A percentile compares a stretch with the other conserved stretches of the same genome.
These are phyloP conservation scores for Malassezia cuniculi DNA, from an alignment of 1,284 basidiomycete genomes.

Conservation along the genomic window DNA sequence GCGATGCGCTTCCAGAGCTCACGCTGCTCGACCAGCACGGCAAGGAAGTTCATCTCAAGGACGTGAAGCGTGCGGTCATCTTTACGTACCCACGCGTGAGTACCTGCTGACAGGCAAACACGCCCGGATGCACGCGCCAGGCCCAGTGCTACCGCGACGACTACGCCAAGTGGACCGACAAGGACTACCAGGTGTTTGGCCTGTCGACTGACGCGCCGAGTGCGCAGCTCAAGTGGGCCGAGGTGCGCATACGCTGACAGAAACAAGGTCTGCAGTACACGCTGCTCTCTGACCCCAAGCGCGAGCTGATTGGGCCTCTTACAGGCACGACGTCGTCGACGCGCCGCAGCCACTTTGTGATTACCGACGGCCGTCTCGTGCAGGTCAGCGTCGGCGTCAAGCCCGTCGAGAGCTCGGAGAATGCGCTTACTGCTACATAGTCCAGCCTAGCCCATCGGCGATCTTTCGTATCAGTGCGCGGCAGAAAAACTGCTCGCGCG, in stretches of 20 bases:
- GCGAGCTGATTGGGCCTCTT: constrained; percentile 62
- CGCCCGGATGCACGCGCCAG: constrained; percentile 32
- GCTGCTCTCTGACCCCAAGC: constrained; percentile 73
- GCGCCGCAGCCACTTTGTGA: constrained; percentile 45
- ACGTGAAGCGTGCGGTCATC: constrained; percentile 15
- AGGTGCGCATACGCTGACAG: constrained; percentile 42
- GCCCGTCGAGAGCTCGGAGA: constrained; percentile 20
- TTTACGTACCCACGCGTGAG: constrained; percentile 23
- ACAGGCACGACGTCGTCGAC: constrained; percentile 63
- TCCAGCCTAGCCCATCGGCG: constrained; percentile 29
- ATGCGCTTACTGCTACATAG: constrained; percentile 3
- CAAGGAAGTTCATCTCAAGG: constrained; percentile 4
- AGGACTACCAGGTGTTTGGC: constrained; percentile 67
- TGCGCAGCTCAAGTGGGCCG: constrained; percentile 51
- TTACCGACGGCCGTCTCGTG: constrained; percentile 23
- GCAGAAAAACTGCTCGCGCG: constrained; percentile 40
- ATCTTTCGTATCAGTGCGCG: constrained; percentile 38
- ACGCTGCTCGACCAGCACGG: constrained; percentile 51
- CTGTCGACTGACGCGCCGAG: constrained; percentile 67
- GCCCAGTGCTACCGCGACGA: constrained; percentile 55
- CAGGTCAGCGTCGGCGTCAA: constrained; percentile 23
- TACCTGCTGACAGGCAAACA: constrained; percentile 17
- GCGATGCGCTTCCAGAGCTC: constrained; percentile 62
- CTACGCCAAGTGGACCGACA: constrained; percentile 59
- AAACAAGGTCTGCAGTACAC: constrained; percentile 69